Base-by-base conservation (phyloP, 1,139 yeast species). In the Candida tetrigidarum region DNA sequence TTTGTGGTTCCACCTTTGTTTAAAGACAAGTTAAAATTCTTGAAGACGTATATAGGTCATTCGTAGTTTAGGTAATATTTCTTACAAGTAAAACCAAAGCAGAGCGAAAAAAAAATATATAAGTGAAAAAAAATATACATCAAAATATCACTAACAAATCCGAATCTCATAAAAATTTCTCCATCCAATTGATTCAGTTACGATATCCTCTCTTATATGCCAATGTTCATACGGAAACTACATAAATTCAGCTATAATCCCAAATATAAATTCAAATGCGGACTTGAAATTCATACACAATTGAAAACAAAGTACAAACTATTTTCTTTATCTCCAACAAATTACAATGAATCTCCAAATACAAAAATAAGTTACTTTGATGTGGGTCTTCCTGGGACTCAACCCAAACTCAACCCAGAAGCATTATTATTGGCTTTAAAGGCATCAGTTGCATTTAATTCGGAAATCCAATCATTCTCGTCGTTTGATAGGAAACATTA, bases 401-500 rank as follows among this genome's bases (percentile, higher is more conserved):
- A 88, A 62, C 99, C 99, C 0, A 71, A 55, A 37, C 65, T 95
- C 45, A 93, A 92, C 60, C 81, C 83, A 15, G 88, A 90, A 55
- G 95, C 95, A 1, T 64, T 93, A 7, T 58, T 80, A 1, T 73
- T 80, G 39, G 96, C 97, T 0, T 60, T 90, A 35, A 81, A 80
- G 53, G 81, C 96, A 0, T 92, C 96, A 0, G 67, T 80, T 2
- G 90, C 96, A 0, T 66, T 92, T 42, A 74, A 84, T 38, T 80
- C 92, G 50, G 63, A 73, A 0, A 76, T 93, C 15, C 80, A 81
- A 48, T 52, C 65, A 0, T 54, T 61, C 9, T 86, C 93, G 0
- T 70, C 84, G 1, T 93, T 93, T 62, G 99, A 93, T 60, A 71
- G 99, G 51, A 93, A 93, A 62, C 99, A 93, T 63, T 93, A 93